Base-by-base conservation (phyloP, 2,329 filamentous ascomycete species). In the Arthrobotrys entomopaga region DNA sequence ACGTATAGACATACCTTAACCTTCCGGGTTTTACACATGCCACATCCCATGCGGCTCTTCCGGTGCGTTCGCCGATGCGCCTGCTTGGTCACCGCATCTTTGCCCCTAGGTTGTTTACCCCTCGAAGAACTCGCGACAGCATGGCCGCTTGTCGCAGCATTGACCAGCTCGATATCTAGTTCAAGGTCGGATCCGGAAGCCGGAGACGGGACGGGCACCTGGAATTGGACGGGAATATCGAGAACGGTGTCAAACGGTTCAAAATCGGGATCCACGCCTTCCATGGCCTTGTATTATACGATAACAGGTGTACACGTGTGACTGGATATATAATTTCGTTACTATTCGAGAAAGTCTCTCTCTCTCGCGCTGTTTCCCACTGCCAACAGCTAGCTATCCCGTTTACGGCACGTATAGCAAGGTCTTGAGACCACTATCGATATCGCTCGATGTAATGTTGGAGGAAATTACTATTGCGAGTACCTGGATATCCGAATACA, bases 21-120 rank as follows among this genome's bases (percentile, higher is more conserved):
- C 63, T 74, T 74, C 22, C 70, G 43, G 16, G 63, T 67, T 42
- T 74, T 74, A 59, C 70, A 74, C 70, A 74, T 74, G 24, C 57
- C 63, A 40, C 70, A 74, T 1, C 70, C 70, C 63, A 67, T 74
- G 20, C 70, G 63, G n/a, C 60, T 65, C 63, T 74, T 74, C 42
- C 70, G 57, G 24, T 74, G 70, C 22, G 70, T 74, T 26, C 70
- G 58, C 34, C 70, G 40, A 42, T 74, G 70, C 46, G 70, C 70
- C 48, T 63, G 70, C 29, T 74, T 74, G 16, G 54, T 40, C 4
- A 40, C 54, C 16, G 70, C 70, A 29, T 74, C 70, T 34, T 29
- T 67, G 4, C 70, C 63, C 19, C 70, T 61, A 2, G 29, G 50
- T 19, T 74, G 57, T 1, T 40, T 48, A 42, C 52, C 34, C 48